Evolutionary conservation across 257 asterid species (phyloP), one percentile per base, ranked within the genome.

Genomic region (Scutellaria minor): DNA sequence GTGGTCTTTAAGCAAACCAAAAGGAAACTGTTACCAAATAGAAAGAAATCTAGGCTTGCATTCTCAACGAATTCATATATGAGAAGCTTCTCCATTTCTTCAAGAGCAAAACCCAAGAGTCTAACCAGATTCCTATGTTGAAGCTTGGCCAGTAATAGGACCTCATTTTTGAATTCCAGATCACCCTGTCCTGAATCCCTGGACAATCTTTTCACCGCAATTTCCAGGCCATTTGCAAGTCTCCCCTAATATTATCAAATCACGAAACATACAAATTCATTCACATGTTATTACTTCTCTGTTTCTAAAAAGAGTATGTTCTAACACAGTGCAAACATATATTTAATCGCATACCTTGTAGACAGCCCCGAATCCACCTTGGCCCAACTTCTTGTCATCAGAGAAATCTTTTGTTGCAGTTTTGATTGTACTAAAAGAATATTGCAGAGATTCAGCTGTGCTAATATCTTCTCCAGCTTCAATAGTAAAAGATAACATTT

Each of bases 341-440:
- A 3, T 31, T 31, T 31, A 31, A 31, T 41, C 11, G 45, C 9
- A 37, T 78, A 78, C 86, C 86, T 71, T 75, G 40, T 82, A 78
- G 41, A 82, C 86, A 5, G 74, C 5, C 4, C 86, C 86, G n/a
- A 82, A 82, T 78, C 86, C 86, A 68, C 86, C 86, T 51, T 75
- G 31, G 0, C 86, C 83, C 31, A 82, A 15, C 57, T 82, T 75
- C 64, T 72, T 75, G 4, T 62, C 72, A 2, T 67, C 70, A 0
- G 86, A 75, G 79, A 82, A 82, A 68, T 75, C 59, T 27, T 72
- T 53, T 11, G 86, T 82, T 3, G 81, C 81, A n/a, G 54, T 20
- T 63, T 72, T 78, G 5, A 82, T 73, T 13, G 56, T 41, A 22
- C 39, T 35, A 15, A 82, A 75, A 12, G 46, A 44, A 64, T 72